Evolutionary conservation across 2,329 filamentous ascomycete genomes (phyloP).

Genomic region (Fusarium pseudograminearum): DNA sequence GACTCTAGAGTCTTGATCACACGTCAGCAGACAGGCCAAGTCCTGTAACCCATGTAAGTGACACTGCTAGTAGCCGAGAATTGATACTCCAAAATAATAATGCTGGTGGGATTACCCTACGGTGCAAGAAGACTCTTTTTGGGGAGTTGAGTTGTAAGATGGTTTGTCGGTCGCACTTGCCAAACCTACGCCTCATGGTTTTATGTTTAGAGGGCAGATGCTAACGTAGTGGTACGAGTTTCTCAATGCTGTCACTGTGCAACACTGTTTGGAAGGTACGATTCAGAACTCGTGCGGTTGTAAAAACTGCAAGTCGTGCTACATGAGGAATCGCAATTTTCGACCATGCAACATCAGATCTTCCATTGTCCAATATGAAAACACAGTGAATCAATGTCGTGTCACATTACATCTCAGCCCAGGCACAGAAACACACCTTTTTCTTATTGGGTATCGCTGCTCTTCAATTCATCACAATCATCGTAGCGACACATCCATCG

Average conservation of each 20-base stretch:
- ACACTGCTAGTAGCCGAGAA: slow-evolving; percentile 12
- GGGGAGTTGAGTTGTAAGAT: neutral
- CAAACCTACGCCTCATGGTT: slow-evolving; percentile 3
- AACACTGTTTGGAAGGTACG: slow-evolving; percentile 16
- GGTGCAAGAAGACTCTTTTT: neutral
- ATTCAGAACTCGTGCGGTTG: neutral
- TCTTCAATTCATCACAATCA: slow-evolving; percentile 11
- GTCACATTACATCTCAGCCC: slow-evolving; percentile 36
- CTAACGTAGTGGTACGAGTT: slow-evolving; percentile 2
- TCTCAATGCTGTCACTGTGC: slow-evolving; percentile 9
- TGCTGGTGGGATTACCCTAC: slow-evolving; percentile 27
- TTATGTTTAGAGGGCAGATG: neutral
- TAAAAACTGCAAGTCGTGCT: slow-evolving; percentile 18
- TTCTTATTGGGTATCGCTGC: slow-evolving; percentile 21
- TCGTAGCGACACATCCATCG: slow-evolving; percentile 10
- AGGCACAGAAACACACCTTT: slow-evolving; percentile 24
- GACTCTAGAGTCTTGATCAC: neutral
- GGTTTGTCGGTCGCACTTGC: neutral
- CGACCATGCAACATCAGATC: slow-evolving; percentile 27
- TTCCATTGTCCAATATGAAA: slow-evolving; percentile 15
- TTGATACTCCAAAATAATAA: neutral
- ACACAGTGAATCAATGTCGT: slow-evolving; percentile 8
- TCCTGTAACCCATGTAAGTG: slow-evolving; percentile 4
- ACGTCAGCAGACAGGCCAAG: slow-evolving; percentile 13
- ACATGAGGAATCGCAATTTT: slow-evolving; percentile 19